Base-by-base conservation (phyloP, 2,329 filamentous ascomycete genomes). In the Monosporascus sp. region DNA sequence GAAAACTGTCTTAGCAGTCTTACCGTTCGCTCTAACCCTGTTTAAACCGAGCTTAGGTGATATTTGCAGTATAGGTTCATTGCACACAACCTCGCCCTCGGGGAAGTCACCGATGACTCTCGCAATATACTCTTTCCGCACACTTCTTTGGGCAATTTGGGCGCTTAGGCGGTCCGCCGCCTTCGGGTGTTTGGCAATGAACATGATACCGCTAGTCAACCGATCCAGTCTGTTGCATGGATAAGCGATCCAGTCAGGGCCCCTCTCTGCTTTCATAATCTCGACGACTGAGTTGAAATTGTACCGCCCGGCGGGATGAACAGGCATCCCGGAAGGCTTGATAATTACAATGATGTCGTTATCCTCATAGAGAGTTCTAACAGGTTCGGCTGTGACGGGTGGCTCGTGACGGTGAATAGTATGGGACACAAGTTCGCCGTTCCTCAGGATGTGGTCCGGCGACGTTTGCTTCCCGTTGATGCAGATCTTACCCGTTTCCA, bases 181-280 rank as follows among this genome's bases (percentile, higher is more conserved):
- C 64, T 85, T 82, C 38, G 86, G 79, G 58, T 89, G 85, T 73
- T 99, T 99, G 27, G 88, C 94, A 62, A 99, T 86, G 70, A 99
- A 99, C 93, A 99, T 97, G 68, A 99, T 89, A 48, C 94, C 94
- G 63, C 91, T 96, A 0, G 94, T 99, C 63, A 99, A 75, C 50
- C 94, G 80, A 68, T 99, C 94, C 27, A 99, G 82, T n/a, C 94
- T 80, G 66, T 99, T 96, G 74, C 93, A 97, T 0, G 94, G 84
- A 56, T 82, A 72, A 1, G 83, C 79, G 50, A 78, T 68, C 67
- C 82, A 86, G 27, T 72, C 70, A 22, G 71, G 70, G 0, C 79
- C 77, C 38, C 84, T 76, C 66, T 96, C 88, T 2, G 89, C 83
- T 61, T 89, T 86, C 82, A 99, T 87, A 60, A 99, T 96, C 75